phyloP scores from a whole-genome alignment of 305 asterid species.

The Fraxinus ornus region DNA sequence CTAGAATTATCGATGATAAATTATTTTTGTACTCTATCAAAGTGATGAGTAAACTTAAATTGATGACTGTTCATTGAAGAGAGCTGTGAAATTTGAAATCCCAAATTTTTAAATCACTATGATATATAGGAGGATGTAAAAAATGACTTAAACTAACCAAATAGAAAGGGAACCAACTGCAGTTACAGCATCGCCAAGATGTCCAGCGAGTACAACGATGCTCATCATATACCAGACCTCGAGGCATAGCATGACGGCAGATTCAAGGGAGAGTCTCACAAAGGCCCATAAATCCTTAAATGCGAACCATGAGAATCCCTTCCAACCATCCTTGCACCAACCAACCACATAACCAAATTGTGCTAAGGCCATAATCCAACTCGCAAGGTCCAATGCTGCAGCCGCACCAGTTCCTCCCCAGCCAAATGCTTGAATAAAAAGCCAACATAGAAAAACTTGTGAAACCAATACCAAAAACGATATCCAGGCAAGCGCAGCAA shows the following conservation, averaged over 20 bases:
- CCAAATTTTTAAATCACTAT: not conserved
- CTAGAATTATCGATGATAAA: not conserved
- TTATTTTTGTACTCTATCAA: not conserved
- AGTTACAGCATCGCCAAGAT: conserved; percentile 59
- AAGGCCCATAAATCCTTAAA: conserved; percentile 69
- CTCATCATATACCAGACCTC: conserved; percentile 92
- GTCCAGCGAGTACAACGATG: conserved; percentile 68
- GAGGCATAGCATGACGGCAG: conserved; percentile 77
- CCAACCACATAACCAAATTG: conserved; percentile 64
- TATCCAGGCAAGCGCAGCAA: conserved; percentile 61
- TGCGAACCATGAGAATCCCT: conserved; percentile 52
- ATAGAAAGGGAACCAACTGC: conserved; percentile 79
- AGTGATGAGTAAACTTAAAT: not conserved
- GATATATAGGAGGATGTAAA: not conserved
- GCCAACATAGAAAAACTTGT: conserved; percentile 57
- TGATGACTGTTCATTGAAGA: not conserved
- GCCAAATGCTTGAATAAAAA: conserved; percentile 44
- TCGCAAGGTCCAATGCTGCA: conserved; percentile 50
- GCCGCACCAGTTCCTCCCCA: conserved; percentile 73
- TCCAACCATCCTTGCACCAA: conserved; percentile 91
- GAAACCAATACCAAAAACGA: conserved; percentile 34
- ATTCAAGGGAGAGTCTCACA: conserved; percentile 74
- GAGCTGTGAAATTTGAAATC: not conserved
- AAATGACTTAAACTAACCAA: conserved; percentile 44
- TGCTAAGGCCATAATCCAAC: conserved; percentile 51